Base-by-base conservation (phyloP, 2,329 filamentous ascomycete species). In the Dothideomycetes sp. region DNA sequence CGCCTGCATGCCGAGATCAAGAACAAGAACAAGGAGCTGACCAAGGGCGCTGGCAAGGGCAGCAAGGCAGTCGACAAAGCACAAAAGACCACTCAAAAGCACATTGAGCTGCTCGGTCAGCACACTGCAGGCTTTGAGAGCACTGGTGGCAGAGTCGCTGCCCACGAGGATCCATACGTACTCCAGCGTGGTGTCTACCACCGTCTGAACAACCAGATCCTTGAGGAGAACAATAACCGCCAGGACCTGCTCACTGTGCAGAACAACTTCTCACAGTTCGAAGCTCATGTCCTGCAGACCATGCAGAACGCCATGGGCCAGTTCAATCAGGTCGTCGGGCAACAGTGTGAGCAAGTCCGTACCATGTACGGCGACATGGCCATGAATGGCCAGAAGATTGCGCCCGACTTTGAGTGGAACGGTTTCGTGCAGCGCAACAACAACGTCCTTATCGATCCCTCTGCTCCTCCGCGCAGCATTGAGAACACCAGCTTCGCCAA, bases 1-100 rank as follows among this genome's bases (percentile, higher is more conserved):
- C 82, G 87, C 38, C 71, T 98, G 36, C 88, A 96, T 67, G 81
- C 85, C 59, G 91, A 96, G 61, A 91, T 98, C 70, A 98, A 96
- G 73, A 79, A 83, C 66, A 96, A 96, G 69, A 73, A 77, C 47
- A 96, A 96, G 69, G 88, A 95, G 63, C 73, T 98, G 36, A 72
- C 75, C 32, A 73, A 78, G 45, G 88, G 89, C 7, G 85, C 84
- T 16, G 75, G 79, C 45, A 94, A 93, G 69, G 76, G 80, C 12
- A 78, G 84, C 49, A 98, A 96, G 67, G 78, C 85, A 37, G 87
- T 98, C 16, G 86, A 94, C 46, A 95, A 94, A 68, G 79, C 85
- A 7, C 83, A 89, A 45, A 77, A 79, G 51, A 68, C 66, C 5
- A 95, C 89, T 0, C 89, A 98, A 67, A 95, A 94, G 68, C 86